Percentiles rank a stretch among this genome's conserved stretches.
Evolutionary conservation across 2,329 filamentous ascomycete genomes (phyloP).

Genomic region (Exophiala sp.): DNA sequence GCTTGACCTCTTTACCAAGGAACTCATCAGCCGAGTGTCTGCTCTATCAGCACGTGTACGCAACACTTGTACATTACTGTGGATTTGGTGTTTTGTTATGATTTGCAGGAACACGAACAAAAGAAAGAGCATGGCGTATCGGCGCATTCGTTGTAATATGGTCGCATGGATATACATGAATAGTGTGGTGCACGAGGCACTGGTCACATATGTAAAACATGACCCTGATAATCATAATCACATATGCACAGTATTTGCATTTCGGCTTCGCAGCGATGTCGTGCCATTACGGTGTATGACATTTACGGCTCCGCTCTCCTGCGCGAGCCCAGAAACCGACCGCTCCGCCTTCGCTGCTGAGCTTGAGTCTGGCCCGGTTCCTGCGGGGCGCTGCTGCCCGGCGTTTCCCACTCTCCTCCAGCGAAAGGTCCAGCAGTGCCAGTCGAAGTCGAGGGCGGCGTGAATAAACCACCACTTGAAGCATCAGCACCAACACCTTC

Average conservation of each 20-base stretch:
- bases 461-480: slow-evolving; percentile 20
- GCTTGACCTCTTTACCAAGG: too few relatives aligned
- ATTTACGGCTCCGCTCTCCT: slow-evolving; percentile 3
- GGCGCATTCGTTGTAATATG: too few relatives aligned
- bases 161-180: too few relatives aligned
- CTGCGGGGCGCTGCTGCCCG: slow-evolving; percentile 2
- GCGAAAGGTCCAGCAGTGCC: background rate
- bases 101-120: too few relatives aligned
- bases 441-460: slow-evolving; percentile 3
- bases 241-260: background rate
- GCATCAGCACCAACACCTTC: background rate
- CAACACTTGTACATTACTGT: too few relatives aligned
- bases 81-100: too few relatives aligned
- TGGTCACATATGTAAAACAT: too few relatives aligned
- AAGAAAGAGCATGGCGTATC: too few relatives aligned
- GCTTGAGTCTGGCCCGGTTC: background rate
- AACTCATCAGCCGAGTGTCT: too few relatives aligned
- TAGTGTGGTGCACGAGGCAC: too few relatives aligned
- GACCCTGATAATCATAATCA: too few relatives aligned
- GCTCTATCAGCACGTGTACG: too few relatives aligned
- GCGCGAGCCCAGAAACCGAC: slow-evolving; percentile 14
- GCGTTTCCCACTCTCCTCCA: slow-evolving; percentile 15
- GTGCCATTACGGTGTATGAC: background rate
- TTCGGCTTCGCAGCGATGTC: background rate
- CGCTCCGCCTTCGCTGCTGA: slow-evolving; percentile 12